Conservation (phyloP, 2,329 filamentous ascomycete species). For the Colletotrichum sp. region DNA sequence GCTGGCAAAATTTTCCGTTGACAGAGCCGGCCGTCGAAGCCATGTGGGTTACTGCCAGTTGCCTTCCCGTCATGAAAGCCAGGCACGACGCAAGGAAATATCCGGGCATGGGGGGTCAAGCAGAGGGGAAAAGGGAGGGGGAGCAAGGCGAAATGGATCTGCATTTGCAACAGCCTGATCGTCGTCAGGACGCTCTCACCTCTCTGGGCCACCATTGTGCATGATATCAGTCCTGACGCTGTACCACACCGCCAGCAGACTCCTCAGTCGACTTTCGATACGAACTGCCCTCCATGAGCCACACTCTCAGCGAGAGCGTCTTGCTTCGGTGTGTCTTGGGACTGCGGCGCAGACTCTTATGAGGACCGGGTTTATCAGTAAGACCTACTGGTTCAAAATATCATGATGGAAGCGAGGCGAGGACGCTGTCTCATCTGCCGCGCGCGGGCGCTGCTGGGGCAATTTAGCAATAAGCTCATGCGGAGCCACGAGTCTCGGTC, state of each 20-base stretch:
- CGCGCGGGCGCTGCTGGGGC: background rate
- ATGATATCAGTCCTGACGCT: constrained; percentile 14
- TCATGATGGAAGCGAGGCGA: background rate
- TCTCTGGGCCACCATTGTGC: background rate
- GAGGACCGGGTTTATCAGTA: background rate
- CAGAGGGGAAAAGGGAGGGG: background rate
- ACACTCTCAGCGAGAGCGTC: background rate
- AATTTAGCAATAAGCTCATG: constrained; percentile 1
- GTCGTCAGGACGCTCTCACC: background rate
- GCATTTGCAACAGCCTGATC: constrained; percentile 10
- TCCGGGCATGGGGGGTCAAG: background rate
- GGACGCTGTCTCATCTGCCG: constrained; percentile 6
- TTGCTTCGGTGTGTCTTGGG: background rate
- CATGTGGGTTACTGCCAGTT: constrained; percentile 10
- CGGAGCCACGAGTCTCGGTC: background rate
- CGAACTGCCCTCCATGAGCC: constrained; percentile 7
- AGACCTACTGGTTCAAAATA: background rate
- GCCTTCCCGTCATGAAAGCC: constrained; percentile 4
- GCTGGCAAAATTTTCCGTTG: constrained; percentile 16
- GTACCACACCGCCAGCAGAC: constrained; percentile 4
- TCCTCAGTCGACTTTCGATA: constrained; percentile 20
- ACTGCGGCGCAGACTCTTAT: background rate
- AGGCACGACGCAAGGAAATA: constrained; percentile 3
- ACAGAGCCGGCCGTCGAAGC: constrained; percentile 3
- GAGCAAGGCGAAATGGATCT: background rate